These are phyloP conservation scores for Peniophora sp. DNA, from an alignment of 1,284 basidiomycete genomes.

Conservation along the genomic window DNA sequence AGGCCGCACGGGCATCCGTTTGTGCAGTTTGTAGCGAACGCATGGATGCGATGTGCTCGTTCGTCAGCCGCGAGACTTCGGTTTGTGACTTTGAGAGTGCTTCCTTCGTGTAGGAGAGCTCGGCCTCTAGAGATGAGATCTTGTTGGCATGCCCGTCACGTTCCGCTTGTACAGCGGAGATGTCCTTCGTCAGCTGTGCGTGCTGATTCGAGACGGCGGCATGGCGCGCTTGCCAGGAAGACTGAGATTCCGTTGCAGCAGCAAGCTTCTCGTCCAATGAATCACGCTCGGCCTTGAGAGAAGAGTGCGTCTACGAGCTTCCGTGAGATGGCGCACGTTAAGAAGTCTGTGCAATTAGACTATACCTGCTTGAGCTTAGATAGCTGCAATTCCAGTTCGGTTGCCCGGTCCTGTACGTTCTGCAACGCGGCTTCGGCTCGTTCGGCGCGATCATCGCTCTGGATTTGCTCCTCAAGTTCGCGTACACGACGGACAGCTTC, in stretches of 20 bases:
- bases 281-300: constrained; percentile 56
- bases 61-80: constrained; percentile 45
- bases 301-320: constrained; percentile 39
- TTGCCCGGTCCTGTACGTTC: constrained; percentile 71
- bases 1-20: constrained; percentile 50
- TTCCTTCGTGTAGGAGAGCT: constrained; percentile 36
- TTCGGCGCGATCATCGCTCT: constrained; percentile 73
- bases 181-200: constrained; percentile 29
- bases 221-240: constrained; percentile 38
- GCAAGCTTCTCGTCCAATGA: constrained; percentile 38
- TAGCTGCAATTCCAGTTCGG: constrained; percentile 73
- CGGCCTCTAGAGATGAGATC: constrained; percentile 37
- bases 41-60: constrained; percentile 43
- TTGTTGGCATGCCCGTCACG: constrained; percentile 39
- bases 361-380: constrained; percentile 68
- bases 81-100: constrained; percentile 45
- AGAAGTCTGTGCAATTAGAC: background rate
- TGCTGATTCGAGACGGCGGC: constrained; percentile 36
- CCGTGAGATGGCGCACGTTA: constrained; percentile 4
- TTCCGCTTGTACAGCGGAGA: constrained; percentile 36
- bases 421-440: constrained; percentile 61
- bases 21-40: constrained; percentile 54
- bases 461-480: constrained; percentile 72
- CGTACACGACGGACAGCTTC: constrained; percentile 48
- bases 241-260: constrained; percentile 30